phyloP scores from a whole-genome alignment of 2,329 filamentous ascomycete species.

The Graphilbum ipis-grandicollis region DNA sequence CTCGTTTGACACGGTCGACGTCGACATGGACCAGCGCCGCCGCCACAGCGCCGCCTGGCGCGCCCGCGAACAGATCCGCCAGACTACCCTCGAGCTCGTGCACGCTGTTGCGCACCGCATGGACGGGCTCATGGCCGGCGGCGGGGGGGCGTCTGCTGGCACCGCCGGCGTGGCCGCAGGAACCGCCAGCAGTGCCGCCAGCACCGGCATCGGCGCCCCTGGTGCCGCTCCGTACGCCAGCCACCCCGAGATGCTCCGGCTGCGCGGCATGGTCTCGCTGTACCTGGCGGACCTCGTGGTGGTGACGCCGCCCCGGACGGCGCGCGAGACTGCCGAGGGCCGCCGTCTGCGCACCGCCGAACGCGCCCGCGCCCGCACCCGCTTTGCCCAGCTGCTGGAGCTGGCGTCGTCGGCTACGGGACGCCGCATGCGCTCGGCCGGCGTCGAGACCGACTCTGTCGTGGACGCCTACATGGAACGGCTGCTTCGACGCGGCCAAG shows the following conservation, averaged over 20 bases:
- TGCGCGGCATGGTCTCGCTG: constrained; percentile 57
- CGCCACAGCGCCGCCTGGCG: constrained; percentile 11
- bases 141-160: too few species aligned
- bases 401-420: neutral
- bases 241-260: constrained; percentile 45
- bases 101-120: constrained; percentile 48
- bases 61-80: constrained; percentile 23
- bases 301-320: constrained; percentile 16
- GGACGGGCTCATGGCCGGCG: constrained; percentile 46
- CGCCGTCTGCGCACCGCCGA: constrained; percentile 16
- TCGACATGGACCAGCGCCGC: constrained; percentile 5
- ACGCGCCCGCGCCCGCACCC: constrained; percentile 17
- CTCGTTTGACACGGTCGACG: constrained; percentile 11
- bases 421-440: neutral
- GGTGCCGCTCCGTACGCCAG: constrained; percentile 56
- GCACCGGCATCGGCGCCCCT: too few species aligned
- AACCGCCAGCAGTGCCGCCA: too few species aligned
- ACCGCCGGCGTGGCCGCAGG: too few species aligned
- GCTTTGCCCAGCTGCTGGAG: constrained; percentile 20
- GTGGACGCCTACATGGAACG: neutral
- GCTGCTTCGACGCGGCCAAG: neutral
- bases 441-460: neutral
- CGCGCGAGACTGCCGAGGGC: constrained; percentile 14
- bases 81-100: constrained; percentile 39
- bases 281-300: constrained; percentile 56